A percentile compares a stretch with the other conserved stretches of the same genome.
phyloP scores from a whole-genome alignment of 768 basidiomycete species.

The Royoungia palumana region DNA sequence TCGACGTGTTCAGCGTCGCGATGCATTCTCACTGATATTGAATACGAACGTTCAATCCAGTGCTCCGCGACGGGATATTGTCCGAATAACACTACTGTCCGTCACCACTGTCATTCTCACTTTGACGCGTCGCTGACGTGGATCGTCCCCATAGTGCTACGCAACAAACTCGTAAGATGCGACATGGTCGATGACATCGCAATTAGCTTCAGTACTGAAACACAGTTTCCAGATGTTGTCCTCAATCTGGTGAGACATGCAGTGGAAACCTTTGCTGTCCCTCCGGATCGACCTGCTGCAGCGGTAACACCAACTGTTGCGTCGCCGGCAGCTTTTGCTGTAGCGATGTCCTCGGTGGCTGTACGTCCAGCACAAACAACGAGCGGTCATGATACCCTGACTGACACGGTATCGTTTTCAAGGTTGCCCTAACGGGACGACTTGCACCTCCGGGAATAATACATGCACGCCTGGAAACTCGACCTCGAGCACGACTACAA shows the following conservation, averaged over 20 bases:
- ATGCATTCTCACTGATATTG: background rate
- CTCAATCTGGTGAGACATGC: constrained; percentile 11
- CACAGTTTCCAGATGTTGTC: constrained; percentile 15
- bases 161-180: background rate
- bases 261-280: constrained; percentile 8
- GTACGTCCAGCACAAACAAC: constrained; percentile 9
- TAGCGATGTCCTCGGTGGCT: constrained; percentile 20
- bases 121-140: background rate
- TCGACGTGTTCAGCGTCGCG: no score
- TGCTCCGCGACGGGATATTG: constrained; percentile 8
- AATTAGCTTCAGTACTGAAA: no score
- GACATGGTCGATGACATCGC: background rate
- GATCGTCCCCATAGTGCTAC: constrained; percentile 7
- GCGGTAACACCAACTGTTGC: constrained; percentile 7
- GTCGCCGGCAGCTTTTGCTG: constrained; percentile 14
- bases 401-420: background rate
- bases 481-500: background rate
- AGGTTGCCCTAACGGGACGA: constrained; percentile 19
- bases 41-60: constrained; percentile 1
- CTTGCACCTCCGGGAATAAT: constrained; percentile 3
- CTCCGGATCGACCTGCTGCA: constrained; percentile 12
- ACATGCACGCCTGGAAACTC: constrained; percentile 5
- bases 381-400: background rate
- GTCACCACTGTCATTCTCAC: background rate
- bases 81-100: constrained; percentile 13